A percentile compares a stretch with the other conserved stretches of the same genome.
phyloP scores from a whole-genome alignment of 768 basidiomycete species.

The Phaffia tasmanica region DNA sequence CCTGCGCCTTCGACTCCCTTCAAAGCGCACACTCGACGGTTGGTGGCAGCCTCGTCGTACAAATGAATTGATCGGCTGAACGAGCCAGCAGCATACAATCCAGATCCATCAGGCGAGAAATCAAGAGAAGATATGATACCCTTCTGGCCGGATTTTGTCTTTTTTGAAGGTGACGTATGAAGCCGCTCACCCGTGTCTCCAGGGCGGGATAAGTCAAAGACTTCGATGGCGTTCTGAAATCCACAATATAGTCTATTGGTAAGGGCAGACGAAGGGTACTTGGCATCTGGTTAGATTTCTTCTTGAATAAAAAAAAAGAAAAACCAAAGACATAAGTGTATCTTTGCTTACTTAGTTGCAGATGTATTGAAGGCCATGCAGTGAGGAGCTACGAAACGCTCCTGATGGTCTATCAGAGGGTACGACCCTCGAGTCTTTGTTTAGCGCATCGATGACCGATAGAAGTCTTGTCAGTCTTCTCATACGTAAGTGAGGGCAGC shows the following conservation, averaged over 20 bases:
- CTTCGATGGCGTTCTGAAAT: slow-evolving; percentile 71
- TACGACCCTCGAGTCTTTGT: slow-evolving; percentile 79
- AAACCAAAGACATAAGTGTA: background rate
- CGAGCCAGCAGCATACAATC: slow-evolving; percentile 69
- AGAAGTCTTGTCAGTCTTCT: background rate
- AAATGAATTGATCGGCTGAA: slow-evolving; percentile 42
- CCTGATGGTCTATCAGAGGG: slow-evolving; percentile 82
- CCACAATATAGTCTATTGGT: slow-evolving; percentile 66
- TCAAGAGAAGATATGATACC: slow-evolving; percentile 83
- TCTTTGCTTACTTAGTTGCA: slow-evolving; percentile 49
- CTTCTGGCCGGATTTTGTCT: slow-evolving; percentile 75
- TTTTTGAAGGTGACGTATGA: slow-evolving; percentile 59
- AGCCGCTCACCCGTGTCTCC: slow-evolving; percentile 58
- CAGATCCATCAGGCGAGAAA: slow-evolving; percentile 55
- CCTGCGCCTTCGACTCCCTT: slow-evolving; percentile 43
- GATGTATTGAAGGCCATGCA: slow-evolving; percentile 64
- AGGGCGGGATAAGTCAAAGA: slow-evolving; percentile 64
- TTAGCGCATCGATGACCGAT: slow-evolving; percentile 1
- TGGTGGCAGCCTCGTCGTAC: slow-evolving; percentile 47
- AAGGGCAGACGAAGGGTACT: background rate
- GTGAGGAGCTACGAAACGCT: slow-evolving; percentile 78
- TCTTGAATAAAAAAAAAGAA: background rate
- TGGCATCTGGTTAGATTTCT: background rate
- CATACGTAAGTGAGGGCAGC: background rate
- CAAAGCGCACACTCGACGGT: slow-evolving; percentile 51